Evolutionary conservation across 345 rosid genomes (phyloP), one percentile per base, ranked within the genome.

Genomic region (Rhizophora apiculata): DNA sequence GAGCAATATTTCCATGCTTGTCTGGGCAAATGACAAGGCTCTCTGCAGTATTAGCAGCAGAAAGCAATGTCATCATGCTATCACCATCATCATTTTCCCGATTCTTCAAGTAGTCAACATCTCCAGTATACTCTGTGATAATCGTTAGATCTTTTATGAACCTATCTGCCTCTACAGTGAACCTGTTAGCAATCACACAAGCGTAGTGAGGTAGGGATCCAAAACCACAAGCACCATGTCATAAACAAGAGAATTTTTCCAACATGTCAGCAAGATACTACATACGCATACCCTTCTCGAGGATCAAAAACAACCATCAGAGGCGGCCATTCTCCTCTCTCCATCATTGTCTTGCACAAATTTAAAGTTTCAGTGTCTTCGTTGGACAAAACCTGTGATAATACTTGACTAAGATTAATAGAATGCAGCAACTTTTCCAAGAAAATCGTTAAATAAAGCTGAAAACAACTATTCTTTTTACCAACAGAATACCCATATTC

Each of bases 11-110:
- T 53, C 80, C 80, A 6, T 19, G 76, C 52, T 56, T 76, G 32
- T 71, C 63, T 18, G 80, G 76, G 55, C 80, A 76, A 55, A 72
- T 63, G 34, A 76, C 73, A 4, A 76, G 80, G 62, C 73, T 76
- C 51, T 68, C 52, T 16, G 73, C 57, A 32, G 73, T 70, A 67
- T 76, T 53, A 22, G 48, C 68, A 13, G 80, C 73, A 5, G 37
- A 68, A 29, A 76, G 80, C 76, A 76, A 68, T 9, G 76, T 68
- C 80, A 76, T 76, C 73, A 68, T 76, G 76, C 80, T 72, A 58
- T 76, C 76, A 2, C 80, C 80, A 8, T 49, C 72, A 24, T 76
- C 76, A 36, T 72, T 67, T 72, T 71, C 80, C 0, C 73, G 72
- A 9, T 68, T 76, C 48, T 43, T 59, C 69, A 56, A 24, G 60